These are phyloP conservation scores for Lotus japonicus DNA, from an alignment of 306 rosid genomes.

Conservation along the genomic window DNA sequence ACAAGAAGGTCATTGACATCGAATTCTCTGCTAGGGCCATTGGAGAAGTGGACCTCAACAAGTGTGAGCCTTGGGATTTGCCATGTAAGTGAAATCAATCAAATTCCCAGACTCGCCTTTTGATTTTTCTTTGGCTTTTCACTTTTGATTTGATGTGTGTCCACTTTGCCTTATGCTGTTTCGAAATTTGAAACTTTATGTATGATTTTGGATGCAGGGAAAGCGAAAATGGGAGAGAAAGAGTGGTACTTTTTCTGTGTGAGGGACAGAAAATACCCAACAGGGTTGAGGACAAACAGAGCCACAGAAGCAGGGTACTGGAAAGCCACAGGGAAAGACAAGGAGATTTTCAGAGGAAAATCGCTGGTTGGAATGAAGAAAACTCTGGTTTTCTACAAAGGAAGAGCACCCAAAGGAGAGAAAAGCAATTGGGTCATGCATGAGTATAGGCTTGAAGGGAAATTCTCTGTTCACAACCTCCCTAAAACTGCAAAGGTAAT, in stretches of 20 bases:
- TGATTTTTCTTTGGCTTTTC: not conserved
- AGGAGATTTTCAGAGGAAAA: slow-evolving; percentile 76
- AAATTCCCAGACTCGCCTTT: not conserved
- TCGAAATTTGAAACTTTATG: not conserved
- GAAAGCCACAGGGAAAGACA: slow-evolving; percentile 98
- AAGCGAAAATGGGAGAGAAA: slow-evolving; percentile 95
- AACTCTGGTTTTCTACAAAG: slow-evolving; percentile 84
- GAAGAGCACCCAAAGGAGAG: slow-evolving; percentile 97
- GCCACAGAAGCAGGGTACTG: slow-evolving; percentile 95
- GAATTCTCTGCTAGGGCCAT: slow-evolving; percentile 64
- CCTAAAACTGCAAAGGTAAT: slow-evolving; percentile 85
- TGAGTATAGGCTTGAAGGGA: slow-evolving; percentile 87
- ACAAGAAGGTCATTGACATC: slow-evolving; percentile 53
- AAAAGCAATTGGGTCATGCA: slow-evolving; percentile 97
- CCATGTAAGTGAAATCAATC: slow-evolving; percentile 54
- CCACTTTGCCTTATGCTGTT: not conserved
- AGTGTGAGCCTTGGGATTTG: slow-evolving; percentile 96
- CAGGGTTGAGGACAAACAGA: slow-evolving; percentile 89
- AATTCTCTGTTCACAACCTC: slow-evolving; percentile 64
- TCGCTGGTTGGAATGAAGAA: slow-evolving; percentile 94
- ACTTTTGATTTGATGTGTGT: not conserved
- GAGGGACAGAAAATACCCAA: slow-evolving; percentile 91
- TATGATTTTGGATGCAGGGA: slow-evolving; percentile 35
- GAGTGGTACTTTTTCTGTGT: slow-evolving; percentile 99
- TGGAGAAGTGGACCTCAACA: slow-evolving; percentile 94